Base-by-base conservation (phyloP, 1,139 yeast genomes). In the Scheffersomyces segobiensis region DNA sequence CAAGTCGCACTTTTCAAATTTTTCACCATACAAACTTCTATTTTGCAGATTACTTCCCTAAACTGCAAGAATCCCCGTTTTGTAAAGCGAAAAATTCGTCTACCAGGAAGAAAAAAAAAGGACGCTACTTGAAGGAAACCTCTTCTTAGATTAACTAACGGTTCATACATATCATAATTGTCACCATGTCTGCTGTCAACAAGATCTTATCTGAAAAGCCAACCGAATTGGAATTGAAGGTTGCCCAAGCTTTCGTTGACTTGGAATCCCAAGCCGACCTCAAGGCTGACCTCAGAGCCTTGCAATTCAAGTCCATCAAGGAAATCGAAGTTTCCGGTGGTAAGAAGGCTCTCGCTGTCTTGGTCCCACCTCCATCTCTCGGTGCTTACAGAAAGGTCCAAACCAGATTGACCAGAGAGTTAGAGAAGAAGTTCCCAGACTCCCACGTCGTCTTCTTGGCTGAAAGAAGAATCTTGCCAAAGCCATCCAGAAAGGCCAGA, bases 401-500 rank as follows among this genome's bases (percentile, higher is more conserved):
- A 87, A 87, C 87, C 78, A 89, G 92, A 86, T 89, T 95, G 81
- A 93, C 98, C 85, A 95, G 99, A 86, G 99, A 95, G 87, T 91
- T 95, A 81, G 99, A 95, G 87, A 95, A 95, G 96, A 95, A 95
- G 87, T 95, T 95, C 93, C 96, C 98, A 79, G 99, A 95, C 88
- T 92, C 97, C 83, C 98, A 95, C 83, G 98, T 95, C 83, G 96
- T 95, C 73, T 93, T 95, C 91, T 88, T 95, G 78, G 99, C 98
- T 78, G 98, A 95, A 87, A 93, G 99, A 88, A 93, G 98, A 87
- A 95, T 95, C 85, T 88, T 96, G 80, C 98, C 98, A 86, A 93
- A 93, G 88, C 92, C 92, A 77, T 88, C 92, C 72, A 89, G 93
- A 85, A 87, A 87, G 75, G 87, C 97, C 65, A 91, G 93, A 87